A percentile compares a stretch with the other conserved stretches of the same genome.
Conservation (phyloP, 176 grass and related monocot genomes). For the Lolium multiflorum region DNA sequence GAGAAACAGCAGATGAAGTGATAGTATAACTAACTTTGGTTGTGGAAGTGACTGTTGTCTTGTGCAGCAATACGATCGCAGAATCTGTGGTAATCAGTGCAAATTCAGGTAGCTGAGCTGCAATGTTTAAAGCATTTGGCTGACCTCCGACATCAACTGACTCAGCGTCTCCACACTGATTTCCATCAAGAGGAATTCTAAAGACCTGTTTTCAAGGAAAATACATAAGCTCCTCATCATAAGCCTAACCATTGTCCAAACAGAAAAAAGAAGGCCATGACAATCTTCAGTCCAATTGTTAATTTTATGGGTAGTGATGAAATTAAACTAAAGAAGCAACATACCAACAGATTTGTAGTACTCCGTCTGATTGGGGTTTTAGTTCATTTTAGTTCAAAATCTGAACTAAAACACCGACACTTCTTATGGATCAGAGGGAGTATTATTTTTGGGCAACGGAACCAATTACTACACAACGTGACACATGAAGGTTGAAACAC, state of each 20-base stretch:
- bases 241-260: slow-evolving; percentile 21
- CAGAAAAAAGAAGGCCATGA: slow-evolving; percentile 1
- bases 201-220: slow-evolving; percentile 64
- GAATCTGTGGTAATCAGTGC: slow-evolving; percentile 80
- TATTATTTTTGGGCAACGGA: background rate
- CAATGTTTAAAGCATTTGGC: slow-evolving; percentile 80
- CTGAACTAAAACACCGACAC: no score
- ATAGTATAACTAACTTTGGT: slow-evolving; percentile 73
- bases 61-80: slow-evolving; percentile 68
- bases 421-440: background rate
- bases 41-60: slow-evolving; percentile 70
- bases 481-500: background rate
- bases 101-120: slow-evolving; percentile 73
- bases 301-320: slow-evolving; percentile 13
- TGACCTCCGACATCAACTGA: slow-evolving; percentile 85
- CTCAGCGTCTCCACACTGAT: slow-evolving; percentile 83
- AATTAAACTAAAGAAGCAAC: slow-evolving; percentile 20
- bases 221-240: slow-evolving; percentile 39
- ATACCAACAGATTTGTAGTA: background rate
- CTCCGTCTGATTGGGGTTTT: no score
- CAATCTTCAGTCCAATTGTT: slow-evolving; percentile 9
- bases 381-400: no score
- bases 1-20: slow-evolving; percentile 78
- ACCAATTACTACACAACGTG: background rate
- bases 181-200: slow-evolving; percentile 76